These are phyloP conservation scores for Zygosaccharomyces rouxii DNA, from an alignment of 805 yeast species.

Conservation along the genomic window DNA sequence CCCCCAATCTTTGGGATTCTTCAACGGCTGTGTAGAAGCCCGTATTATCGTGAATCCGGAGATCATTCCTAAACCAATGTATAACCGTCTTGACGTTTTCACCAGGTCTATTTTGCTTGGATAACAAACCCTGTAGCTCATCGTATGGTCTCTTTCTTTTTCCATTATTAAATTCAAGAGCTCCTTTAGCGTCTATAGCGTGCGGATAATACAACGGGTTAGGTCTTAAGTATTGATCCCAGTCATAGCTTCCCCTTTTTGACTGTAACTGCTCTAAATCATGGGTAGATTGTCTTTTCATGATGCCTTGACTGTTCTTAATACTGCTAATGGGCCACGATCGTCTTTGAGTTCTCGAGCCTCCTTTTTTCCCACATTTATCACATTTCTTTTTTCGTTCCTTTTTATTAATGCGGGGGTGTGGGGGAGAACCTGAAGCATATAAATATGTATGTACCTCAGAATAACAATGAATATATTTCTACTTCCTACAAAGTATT, in stretches of 20 bases:
- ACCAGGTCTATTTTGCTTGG: background rate
- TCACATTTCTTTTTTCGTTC: background rate
- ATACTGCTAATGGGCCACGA: no score
- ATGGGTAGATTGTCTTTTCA: background rate
- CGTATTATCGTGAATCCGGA: constrained; percentile 43
- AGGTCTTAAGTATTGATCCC: constrained; percentile 15
- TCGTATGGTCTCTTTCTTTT: constrained; percentile 18
- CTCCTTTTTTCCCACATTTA: background rate
- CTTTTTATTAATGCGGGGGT: background rate
- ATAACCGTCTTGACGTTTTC: constrained; percentile 26
- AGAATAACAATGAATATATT: no score
- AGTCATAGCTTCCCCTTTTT: constrained; percentile 9
- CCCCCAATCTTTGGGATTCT: background rate
- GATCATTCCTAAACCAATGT: constrained; percentile 47
- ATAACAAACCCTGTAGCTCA: constrained; percentile 8
- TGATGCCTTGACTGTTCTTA: background rate
- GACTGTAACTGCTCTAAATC: background rate
- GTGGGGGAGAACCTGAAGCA: background rate
- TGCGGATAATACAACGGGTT: constrained; percentile 18
- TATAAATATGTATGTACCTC: background rate
- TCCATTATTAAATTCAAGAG: constrained; percentile 21
- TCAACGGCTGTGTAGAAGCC: constrained; percentile 12
- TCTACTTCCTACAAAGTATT: no score
- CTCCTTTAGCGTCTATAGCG: constrained; percentile 17
- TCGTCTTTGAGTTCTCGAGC: background rate